phyloP scores from a whole-genome alignment of 2,329 filamentous ascomycete genomes.

The Dactylellina sp. region DNA sequence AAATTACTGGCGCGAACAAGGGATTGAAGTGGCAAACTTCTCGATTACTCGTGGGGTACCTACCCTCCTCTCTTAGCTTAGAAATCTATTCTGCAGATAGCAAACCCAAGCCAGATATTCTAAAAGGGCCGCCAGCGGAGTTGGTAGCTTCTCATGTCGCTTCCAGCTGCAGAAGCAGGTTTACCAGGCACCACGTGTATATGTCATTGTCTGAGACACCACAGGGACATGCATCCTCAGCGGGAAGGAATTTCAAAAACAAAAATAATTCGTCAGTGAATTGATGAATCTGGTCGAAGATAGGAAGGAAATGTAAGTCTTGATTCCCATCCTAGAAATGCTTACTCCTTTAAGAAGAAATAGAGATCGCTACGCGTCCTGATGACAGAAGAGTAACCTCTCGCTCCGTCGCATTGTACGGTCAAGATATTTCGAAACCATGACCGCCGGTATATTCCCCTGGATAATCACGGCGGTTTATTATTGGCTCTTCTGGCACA shows the following conservation, averaged over 20 bases:
- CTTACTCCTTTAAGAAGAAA: slow-evolving; percentile 40
- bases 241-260: slow-evolving; percentile 35
- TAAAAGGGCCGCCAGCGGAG: slow-evolving; percentile 22
- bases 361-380: slow-evolving; percentile 4
- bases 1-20: slow-evolving; percentile 43
- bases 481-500: slow-evolving; percentile 26
- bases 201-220: slow-evolving; percentile 46
- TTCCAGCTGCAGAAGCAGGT: slow-evolving; percentile 55
- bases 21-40: slow-evolving; percentile 18
- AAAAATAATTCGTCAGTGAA: slow-evolving; percentile 9
- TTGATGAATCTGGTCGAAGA: slow-evolving; percentile 15
- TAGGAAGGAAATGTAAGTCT: slow-evolving; percentile 22
- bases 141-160: slow-evolving; percentile 56
- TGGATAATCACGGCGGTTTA: slow-evolving; percentile 34
- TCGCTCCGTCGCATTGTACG: slow-evolving; percentile 27
- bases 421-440: slow-evolving; percentile 36
- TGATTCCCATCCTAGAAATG: slow-evolving; percentile 21
- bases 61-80: slow-evolving; percentile 28
- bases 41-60: slow-evolving; percentile 31
- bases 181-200: slow-evolving; percentile 56
- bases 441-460: slow-evolving; percentile 33
- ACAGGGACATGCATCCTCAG: slow-evolving; percentile 28
- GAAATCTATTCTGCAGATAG: slow-evolving; percentile 31
- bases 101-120: slow-evolving; percentile 33
- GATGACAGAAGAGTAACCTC: slow-evolving; percentile 16